Evolutionary conservation across 2,329 filamentous ascomycete species (phyloP).

Genomic region (Monilinia polystroma): DNA sequence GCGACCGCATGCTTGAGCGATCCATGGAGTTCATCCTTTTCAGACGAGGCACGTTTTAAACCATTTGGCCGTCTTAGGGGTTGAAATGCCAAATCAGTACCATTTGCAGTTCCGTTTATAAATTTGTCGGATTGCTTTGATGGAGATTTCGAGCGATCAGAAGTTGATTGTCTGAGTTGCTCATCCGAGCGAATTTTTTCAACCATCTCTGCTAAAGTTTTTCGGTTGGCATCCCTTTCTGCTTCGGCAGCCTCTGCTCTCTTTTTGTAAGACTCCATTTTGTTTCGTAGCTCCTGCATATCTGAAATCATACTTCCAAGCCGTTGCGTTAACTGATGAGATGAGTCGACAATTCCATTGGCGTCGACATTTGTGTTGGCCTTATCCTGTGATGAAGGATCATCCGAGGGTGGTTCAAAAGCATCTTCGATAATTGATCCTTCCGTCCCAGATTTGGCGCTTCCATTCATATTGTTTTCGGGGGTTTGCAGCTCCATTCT

Average conservation of each 20-base stretch:
- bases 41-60: background rate
- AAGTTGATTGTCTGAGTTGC: conserved; percentile 39
- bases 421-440: conserved; percentile 48
- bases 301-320: conserved; percentile 37
- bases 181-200: conserved; percentile 73
- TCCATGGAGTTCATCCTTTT: conserved; percentile 29
- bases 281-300: conserved; percentile 35
- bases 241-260: conserved; percentile 79
- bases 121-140: conserved; percentile 5
- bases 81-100: conserved; percentile 16
- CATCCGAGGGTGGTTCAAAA: conserved; percentile 44
- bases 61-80: conserved; percentile 26
- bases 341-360: conserved; percentile 74
- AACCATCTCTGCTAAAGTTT: conserved; percentile 84
- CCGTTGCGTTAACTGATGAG: conserved; percentile 44
- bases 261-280: conserved; percentile 64
- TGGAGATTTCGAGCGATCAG: conserved; percentile 30
- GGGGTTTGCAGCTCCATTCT: conserved; percentile 60
- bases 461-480: conserved; percentile 44
- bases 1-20: conserved; percentile 17
- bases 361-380: conserved; percentile 57
- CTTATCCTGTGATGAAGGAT: conserved; percentile 34
- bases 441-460: conserved; percentile 42
- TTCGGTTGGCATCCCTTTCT: conserved; percentile 69
- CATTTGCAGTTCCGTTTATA: conserved; percentile 25